Evolutionary conservation across 202 grass and related monocot genomes (phyloP).

Genomic region (Brachypodium distachyon): DNA sequence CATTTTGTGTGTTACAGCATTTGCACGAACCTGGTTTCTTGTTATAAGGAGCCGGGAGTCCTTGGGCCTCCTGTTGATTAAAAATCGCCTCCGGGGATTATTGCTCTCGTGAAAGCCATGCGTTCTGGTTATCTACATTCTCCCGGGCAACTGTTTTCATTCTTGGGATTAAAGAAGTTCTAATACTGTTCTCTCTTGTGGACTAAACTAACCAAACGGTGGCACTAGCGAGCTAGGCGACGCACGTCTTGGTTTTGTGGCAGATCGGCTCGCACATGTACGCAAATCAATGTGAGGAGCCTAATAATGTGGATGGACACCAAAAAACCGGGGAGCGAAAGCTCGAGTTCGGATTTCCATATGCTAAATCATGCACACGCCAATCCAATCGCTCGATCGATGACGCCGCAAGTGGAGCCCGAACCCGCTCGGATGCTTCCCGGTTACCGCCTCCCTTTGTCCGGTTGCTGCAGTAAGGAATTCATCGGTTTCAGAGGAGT

Average conservation of each 20-base stretch:
- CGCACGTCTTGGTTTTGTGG: not conserved
- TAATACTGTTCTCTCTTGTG: not conserved
- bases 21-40: no score
- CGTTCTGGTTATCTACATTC: no score
- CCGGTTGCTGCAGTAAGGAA: conserved; percentile 18
- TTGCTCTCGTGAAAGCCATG: no score
- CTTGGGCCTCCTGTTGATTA: no score
- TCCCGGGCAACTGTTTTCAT: no score
- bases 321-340: not conserved
- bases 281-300: not conserved
- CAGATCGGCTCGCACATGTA: conserved; percentile 23
- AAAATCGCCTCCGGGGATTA: no score
- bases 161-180: conserved; percentile 5
- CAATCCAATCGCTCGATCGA: no score
- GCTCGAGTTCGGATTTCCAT: not conserved
- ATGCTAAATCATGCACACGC: conserved; percentile 22
- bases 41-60: no score
- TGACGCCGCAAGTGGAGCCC: not conserved
- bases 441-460: not conserved
- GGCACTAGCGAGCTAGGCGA: conserved; percentile 6
- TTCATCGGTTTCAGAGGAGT: not conserved
- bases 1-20: no score
- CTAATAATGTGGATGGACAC: conserved; percentile 3
- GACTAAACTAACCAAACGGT: not conserved
- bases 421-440: conserved; percentile 23